A percentile compares a stretch with the other conserved stretches of the same genome.
These are phyloP conservation scores for Chytriomyces confervae DNA, from an alignment of 192 early-diverging fungal genomes.

Conservation along the genomic window DNA sequence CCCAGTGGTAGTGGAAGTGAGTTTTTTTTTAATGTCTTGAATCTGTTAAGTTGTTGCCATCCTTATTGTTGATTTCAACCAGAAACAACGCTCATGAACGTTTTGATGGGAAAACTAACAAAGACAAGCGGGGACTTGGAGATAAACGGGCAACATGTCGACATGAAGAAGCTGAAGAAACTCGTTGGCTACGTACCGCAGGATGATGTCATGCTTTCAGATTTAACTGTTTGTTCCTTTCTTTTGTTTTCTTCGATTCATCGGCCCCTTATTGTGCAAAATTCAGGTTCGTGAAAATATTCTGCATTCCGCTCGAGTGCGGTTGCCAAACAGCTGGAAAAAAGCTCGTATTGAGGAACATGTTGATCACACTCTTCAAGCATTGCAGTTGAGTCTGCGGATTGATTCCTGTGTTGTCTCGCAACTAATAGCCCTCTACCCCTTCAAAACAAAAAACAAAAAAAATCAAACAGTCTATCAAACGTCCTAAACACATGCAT, in stretches of 20 bases:
- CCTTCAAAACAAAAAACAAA: constrained; percentile 11
- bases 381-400: not conserved
- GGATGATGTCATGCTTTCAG: constrained; percentile 68
- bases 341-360: constrained; percentile 41
- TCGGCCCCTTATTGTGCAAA: too few relatives aligned
- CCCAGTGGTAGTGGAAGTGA: constrained; percentile 46
- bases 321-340: constrained; percentile 55
- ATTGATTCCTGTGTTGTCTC: not conserved
- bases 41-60: not conserved
- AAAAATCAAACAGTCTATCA: constrained; percentile 48
- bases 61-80: not conserved
- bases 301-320: constrained; percentile 69
- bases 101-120: constrained; percentile 64
- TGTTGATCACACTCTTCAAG: not conserved
- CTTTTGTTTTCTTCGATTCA: not conserved
- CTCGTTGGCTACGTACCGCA: constrained; percentile 74
- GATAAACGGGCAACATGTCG: constrained; percentile 61
- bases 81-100: not conserved
- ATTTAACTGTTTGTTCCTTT: constrained; percentile 50
- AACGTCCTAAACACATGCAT: constrained; percentile 56
- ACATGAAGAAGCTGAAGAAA: constrained; percentile 65
- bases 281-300: constrained; percentile 41
- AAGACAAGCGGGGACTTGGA: constrained; percentile 56
- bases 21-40: not conserved
- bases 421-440: not conserved